Evolutionary conservation across 306 rosid genomes (phyloP).

Genomic region (Cicer chorassanicum): DNA sequence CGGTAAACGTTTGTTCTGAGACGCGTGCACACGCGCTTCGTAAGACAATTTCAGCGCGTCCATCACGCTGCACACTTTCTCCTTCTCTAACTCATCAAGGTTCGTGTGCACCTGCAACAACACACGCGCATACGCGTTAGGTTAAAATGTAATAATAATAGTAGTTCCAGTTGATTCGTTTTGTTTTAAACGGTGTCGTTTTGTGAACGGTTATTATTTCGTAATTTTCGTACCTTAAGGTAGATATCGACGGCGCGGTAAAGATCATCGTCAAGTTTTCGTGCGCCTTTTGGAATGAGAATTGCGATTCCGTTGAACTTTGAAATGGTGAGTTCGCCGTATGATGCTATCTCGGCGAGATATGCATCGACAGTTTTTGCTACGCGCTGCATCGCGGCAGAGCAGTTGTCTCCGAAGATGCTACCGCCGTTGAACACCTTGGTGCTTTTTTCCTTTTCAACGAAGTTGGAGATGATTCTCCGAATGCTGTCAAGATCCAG

Average conservation of each 20-base stretch:
- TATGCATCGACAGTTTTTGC: slow-evolving; percentile 66
- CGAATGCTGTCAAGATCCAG: slow-evolving; percentile 78
- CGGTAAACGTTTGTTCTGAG: slow-evolving; percentile 83
- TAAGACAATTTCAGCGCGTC: slow-evolving; percentile 74
- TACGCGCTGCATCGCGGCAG: slow-evolving; percentile 62
- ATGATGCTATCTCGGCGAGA: slow-evolving; percentile 68
- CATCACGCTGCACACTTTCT: slow-evolving; percentile 89
- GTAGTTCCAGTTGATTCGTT: too few species aligned
- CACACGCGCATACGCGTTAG: not conserved
- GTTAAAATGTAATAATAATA: not conserved
- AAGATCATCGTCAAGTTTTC: slow-evolving; percentile 79
- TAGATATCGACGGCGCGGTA: slow-evolving; percentile 82
- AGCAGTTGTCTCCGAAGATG: slow-evolving; percentile 54
- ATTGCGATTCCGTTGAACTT: slow-evolving; percentile 76
- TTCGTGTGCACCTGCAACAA: slow-evolving; percentile 71
- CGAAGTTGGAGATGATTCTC: slow-evolving; percentile 64
- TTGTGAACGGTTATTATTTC: not conserved
- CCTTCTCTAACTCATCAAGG: slow-evolving; percentile 83
- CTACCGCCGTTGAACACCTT: slow-evolving; percentile 68
- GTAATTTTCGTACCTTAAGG: slow-evolving; percentile 59
- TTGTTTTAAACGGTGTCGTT: not conserved
- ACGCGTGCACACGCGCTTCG: slow-evolving; percentile 90
- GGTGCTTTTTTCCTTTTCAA: slow-evolving; percentile 72
- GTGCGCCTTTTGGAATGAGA: slow-evolving; percentile 63
- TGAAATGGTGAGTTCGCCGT: slow-evolving; percentile 62